Evolutionary conservation across 2,329 filamentous ascomycete genomes (phyloP), one percentile per base, ranked within the genome.

Genomic region (Claviceps maximensis): DNA sequence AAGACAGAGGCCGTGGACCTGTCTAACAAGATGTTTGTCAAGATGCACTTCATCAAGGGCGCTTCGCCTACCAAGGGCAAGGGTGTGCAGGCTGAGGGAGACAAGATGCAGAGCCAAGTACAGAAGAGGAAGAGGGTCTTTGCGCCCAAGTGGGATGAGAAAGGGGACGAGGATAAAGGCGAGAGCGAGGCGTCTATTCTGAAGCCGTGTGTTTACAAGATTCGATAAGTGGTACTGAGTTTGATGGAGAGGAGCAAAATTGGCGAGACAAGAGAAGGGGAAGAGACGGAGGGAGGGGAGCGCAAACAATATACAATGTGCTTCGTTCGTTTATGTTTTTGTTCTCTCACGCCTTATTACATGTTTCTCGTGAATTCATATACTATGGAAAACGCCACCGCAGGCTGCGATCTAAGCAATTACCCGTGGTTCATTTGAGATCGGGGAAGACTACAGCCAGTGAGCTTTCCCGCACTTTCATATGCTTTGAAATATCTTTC

Each of bases 21-120:
- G 62, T 80, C 78, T 53, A 98, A 98, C 71, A 94, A 86, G 72
- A 98, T 98, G 93, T 98, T 98, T 73, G 91, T 97, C 60, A 88
- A 86, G 71, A 91, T 98, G 89, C 82, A 86, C 61, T 98, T 98
- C 69, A 75, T 90, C 61, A 98, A 97, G 73, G 82, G 78, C n/a
- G 82, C 81, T 21, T 73, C 81, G 46, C 86, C 90, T 0, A 76
- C 76, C 2, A 84, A 82, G 65, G 89, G 89, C 25, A 94, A 95
- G 72, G 81, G 85, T 58, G 80, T 75, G 15, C 74, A 70, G 52
- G 64, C 68, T 15, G 57, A 80, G 61, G 85, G 83, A 17, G 47
- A 45, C n/a, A 50, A 27, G 27, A 40, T 21, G 48, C 48, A n/a
- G 44, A 7, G 19, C 9, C 50, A 51, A 12, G 82, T 84, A 68